Evolutionary conservation across 2,329 filamentous ascomycete genomes (phyloP), one percentile per base, ranked within the genome.

Genomic region (Exophiala bonariae): DNA sequence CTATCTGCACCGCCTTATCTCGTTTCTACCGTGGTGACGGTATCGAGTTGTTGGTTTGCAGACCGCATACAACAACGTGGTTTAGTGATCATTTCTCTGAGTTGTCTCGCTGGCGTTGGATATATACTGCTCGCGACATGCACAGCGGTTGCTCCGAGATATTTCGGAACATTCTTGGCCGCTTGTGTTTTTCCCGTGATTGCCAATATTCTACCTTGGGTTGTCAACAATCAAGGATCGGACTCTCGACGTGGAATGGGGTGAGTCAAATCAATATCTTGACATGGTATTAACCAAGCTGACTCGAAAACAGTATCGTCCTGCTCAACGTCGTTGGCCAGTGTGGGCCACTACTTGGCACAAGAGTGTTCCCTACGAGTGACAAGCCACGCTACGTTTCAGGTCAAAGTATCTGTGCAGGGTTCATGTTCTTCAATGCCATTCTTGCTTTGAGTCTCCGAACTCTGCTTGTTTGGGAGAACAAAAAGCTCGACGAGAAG

Each of bases 321-420:
- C 74, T 96, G 22, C 66, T 96, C 61, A 90, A 95, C 66, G 61
- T 89, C 26, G 77, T 96, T 11, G 91, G 89, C 1, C 89, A 95
- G 68, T 85, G 83, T 53, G 89, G 88, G 0, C 88, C 89, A 1
- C 68, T 87, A 3, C 67, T 87, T 11, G 85, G 83, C 16, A 85
- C 81, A 8, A 72, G 82, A 33, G 66, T 87, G 36, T 87, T 86
- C 57, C 85, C 84, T 0, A 59, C 61, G 17, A 55, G 61, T 10
- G 78, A 86, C 51, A 77, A 69, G 8, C 83, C 83, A 1, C 84
- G 76, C 61, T 87, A 85, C 60, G 69, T 78, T 3, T 66, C 61
- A 2, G 84, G 85, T 2, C 87, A 87, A 81, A 69, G 67, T 28
- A 71, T 76, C 1, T 87, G 84, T 57, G 80, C 81, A 0, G 70